These are phyloP conservation scores for Trichomonascus vanleenenianus DNA, from an alignment of 805 yeast species.

Conservation along the genomic window DNA sequence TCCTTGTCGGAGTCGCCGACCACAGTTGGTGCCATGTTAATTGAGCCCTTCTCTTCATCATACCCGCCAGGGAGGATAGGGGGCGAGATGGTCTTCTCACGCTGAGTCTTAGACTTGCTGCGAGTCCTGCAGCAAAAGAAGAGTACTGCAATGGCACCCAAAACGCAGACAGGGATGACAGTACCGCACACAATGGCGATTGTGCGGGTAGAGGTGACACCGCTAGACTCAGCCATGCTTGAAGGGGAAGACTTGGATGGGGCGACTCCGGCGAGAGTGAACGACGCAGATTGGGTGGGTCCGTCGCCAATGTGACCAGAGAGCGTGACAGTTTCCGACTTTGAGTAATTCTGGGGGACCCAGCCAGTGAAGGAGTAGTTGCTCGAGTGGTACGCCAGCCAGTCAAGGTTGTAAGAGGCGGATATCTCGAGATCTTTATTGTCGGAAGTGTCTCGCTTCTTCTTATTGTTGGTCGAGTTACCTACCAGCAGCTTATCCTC, in stretches of 20 bases:
- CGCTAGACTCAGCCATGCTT: slow-evolving; percentile 21
- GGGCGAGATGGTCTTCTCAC: slow-evolving; percentile 30
- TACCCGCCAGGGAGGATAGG: slow-evolving; percentile 29
- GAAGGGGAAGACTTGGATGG: slow-evolving; percentile 15
- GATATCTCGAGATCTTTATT: slow-evolving; percentile 1
- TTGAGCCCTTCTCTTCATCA: slow-evolving; percentile 13
- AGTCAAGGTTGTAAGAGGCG: slow-evolving; percentile 33
- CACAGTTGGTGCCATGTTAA: not conserved
- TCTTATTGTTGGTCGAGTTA: slow-evolving; percentile 5
- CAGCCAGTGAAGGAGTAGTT: slow-evolving; percentile 64
- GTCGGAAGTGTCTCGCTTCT: not conserved
- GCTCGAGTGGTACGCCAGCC: slow-evolving; percentile 54
- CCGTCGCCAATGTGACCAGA: slow-evolving; percentile 15
- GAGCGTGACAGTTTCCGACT: slow-evolving; percentile 43
- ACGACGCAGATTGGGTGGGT: slow-evolving; percentile 33
- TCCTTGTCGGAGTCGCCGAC: slow-evolving; percentile 7
- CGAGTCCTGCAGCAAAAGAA: slow-evolving; percentile 50
- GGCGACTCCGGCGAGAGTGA: slow-evolving; percentile 49
- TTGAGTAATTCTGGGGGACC: slow-evolving; percentile 53
- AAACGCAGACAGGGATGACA: slow-evolving; percentile 58
- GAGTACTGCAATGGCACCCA: slow-evolving; percentile 46
- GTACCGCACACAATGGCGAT: slow-evolving; percentile 90
- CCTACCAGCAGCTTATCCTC: slow-evolving; percentile 9
- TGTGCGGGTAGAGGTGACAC: slow-evolving; percentile 35
- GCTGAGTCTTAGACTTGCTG: slow-evolving; percentile 21